These are phyloP conservation scores for Aspergillus incahuasiensis DNA, from an alignment of 495 filamentous ascomycete genomes.

Conservation along the genomic window DNA sequence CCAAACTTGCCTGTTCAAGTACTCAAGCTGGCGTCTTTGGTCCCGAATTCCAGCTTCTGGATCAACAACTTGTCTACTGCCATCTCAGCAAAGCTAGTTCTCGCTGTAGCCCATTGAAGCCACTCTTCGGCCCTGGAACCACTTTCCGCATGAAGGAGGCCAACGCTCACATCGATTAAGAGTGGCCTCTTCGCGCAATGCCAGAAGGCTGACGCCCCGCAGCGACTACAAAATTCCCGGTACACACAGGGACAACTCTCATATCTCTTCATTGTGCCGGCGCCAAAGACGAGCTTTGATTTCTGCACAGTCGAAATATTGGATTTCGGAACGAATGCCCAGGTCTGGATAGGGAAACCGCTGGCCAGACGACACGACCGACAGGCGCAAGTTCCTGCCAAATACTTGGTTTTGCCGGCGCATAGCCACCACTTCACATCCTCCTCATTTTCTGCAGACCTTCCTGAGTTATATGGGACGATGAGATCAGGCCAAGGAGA, in stretches of 20 bases:
- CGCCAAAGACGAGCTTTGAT: constrained; percentile 37
- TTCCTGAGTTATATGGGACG: constrained; percentile 40
- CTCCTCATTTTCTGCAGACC: constrained; percentile 30
- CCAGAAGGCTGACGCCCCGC: constrained; percentile 68
- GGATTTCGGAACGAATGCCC: constrained; percentile 60
- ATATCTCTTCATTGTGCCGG: constrained; percentile 49
- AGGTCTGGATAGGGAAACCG: constrained; percentile 64
- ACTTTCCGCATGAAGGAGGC: constrained; percentile 48
- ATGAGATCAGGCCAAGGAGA: constrained; percentile 54
- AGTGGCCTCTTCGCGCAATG: constrained; percentile 50
- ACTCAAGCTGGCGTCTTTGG: too few relatives aligned
- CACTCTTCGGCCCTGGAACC: constrained; percentile 55
- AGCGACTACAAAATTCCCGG: constrained; percentile 60
- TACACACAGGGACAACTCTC: constrained; percentile 49
- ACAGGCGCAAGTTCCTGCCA: constrained; percentile 64
- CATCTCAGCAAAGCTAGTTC: constrained; percentile 61
- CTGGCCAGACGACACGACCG: constrained; percentile 55
- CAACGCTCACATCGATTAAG: constrained; percentile 63
- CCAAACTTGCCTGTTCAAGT: too few relatives aligned
- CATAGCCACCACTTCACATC: constrained; percentile 54
- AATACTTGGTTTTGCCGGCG: constrained; percentile 43
- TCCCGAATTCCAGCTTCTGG: constrained; percentile 22
- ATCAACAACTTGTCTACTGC: constrained; percentile 43
- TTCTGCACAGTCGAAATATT: constrained; percentile 50
- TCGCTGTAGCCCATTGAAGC: constrained; percentile 55